Conservation (phyloP, 164 flowering plant genomes). For the Vitis riparia region DNA sequence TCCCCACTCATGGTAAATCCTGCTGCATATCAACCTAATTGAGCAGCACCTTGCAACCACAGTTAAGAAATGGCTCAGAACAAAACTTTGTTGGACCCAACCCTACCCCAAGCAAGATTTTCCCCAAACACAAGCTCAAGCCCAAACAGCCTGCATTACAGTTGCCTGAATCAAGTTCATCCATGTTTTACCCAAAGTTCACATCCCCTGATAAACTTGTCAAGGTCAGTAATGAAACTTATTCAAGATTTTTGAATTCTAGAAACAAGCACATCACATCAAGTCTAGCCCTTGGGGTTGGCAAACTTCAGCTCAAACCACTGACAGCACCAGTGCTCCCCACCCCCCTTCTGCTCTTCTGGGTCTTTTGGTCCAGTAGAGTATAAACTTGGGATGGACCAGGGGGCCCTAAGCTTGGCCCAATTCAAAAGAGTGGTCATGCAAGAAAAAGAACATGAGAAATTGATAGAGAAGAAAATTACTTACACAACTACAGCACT, state of each 20-base stretch:
- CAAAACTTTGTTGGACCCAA: neutral
- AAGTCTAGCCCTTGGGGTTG: too few relatives aligned
- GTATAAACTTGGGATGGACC: neutral
- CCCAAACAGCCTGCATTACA: too few relatives aligned
- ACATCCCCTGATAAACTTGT: neutral
- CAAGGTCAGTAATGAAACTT: too few relatives aligned
- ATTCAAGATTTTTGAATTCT: too few relatives aligned
- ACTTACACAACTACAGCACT: conserved; percentile 82
- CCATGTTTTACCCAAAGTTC: neutral
- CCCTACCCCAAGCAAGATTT: neutral
- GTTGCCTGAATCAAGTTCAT: neutral
- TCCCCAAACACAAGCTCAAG: too few relatives aligned
- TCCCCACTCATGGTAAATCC: too few relatives aligned
- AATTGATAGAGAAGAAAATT: neutral
- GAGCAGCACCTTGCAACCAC: too few relatives aligned
- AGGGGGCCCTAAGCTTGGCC: neutral
- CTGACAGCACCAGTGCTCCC: neutral
- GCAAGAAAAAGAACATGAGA: neutral
- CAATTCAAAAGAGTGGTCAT: neutral
- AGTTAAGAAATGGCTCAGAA: neutral
- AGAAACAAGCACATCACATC: too few relatives aligned
- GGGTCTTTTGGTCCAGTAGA: too few relatives aligned
- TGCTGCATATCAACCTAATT: too few relatives aligned
- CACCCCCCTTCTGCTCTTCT: too few relatives aligned
- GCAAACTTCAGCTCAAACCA: neutral